Evolutionary conservation across 2,329 filamentous ascomycete species (phyloP), one percentile per base, ranked within the genome.

Genomic region (Pestalotiopsis sp.): DNA sequence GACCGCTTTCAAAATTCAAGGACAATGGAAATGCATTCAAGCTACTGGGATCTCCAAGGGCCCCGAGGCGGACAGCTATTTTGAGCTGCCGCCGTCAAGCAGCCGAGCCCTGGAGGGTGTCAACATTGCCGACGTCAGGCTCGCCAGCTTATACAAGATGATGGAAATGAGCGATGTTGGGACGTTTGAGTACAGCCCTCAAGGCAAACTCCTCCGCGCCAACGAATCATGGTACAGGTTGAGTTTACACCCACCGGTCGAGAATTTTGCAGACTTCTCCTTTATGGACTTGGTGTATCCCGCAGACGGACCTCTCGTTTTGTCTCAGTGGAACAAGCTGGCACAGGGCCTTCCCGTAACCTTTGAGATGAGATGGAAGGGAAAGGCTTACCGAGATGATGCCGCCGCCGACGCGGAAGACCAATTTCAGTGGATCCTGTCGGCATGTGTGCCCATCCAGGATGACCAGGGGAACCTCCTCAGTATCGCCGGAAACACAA

Each of bases 321-420:
- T 69, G 5, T 67, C 65, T 1, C 36, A 69, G 23, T 69, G 68
- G 68, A 69, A 69, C 39, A 64, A 61, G 7, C 68, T 69, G 2
- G 31, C 13, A 7, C 59, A 67, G 31, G 68, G 68, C 3, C 25
- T 23, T 17, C 61, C 68, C 13, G 59, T 69, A 4, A 69, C 68
- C 12, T 69, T 69, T 25, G 68, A 69, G 61, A 69, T 69, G 68
- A 58, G 68, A 41, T 69, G 68, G 68, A 69, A 69, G 45, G 65
- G 56, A 6, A 45, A 36, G n/a, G 25, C 61, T 7, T 69, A 59
- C 36, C 56, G 57, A 1, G 23, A 25, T 4, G 9, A 31, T n/a
- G 13, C 57, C 11, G 20, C 14, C 11, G 59, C 39, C 4, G 65
- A 64, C 2, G 61, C 58, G 5, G 20, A 12, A 3, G 65, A 61